Evolutionary conservation across 768 basidiomycete species (phyloP).

Genomic region (Boletellus ananiceps): DNA sequence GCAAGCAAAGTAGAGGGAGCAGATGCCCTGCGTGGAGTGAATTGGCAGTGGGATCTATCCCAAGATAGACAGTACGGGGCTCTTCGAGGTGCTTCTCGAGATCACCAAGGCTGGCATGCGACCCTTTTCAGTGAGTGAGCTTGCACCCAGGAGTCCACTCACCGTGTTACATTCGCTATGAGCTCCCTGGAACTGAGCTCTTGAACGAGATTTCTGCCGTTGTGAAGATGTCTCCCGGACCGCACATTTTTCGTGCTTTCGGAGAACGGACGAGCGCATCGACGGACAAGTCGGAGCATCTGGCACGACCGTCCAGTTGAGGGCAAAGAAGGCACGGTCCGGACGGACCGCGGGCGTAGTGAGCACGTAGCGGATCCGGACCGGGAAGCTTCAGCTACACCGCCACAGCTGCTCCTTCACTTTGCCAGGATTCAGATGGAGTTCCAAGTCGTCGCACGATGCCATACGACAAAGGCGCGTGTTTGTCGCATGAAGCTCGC

Average conservation of each 20-base stretch:
- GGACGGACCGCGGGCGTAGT: slow-evolving; percentile 12
- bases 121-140: slow-evolving; percentile 1
- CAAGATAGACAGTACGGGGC: slow-evolving; percentile 67
- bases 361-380: neutral
- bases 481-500: slow-evolving; percentile 82
- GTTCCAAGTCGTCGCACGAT: slow-evolving; percentile 79
- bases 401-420: slow-evolving; percentile 8
- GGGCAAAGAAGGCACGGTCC: slow-evolving; percentile 9
- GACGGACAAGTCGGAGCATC: slow-evolving; percentile 23
- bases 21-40: slow-evolving; percentile 94
- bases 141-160: slow-evolving; percentile 4
- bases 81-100: slow-evolving; percentile 34
- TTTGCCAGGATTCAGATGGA: slow-evolving; percentile 44
- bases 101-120: slow-evolving; percentile 37
- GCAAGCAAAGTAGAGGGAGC: slow-evolving; percentile 76
- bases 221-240: slow-evolving; percentile 15
- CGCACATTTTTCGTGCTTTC: neutral
- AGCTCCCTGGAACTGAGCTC: slow-evolving; percentile 32
- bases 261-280: slow-evolving; percentile 9
- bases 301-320: no score
- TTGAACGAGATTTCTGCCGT: slow-evolving; percentile 25
- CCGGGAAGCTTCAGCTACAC: neutral
- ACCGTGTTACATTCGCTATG: slow-evolving; percentile 37
- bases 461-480: slow-evolving; percentile 75
- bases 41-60: slow-evolving; percentile 88